Evolutionary conservation across 2,329 filamentous ascomycete species (phyloP).

Genomic region (Fusarium sambucinum): DNA sequence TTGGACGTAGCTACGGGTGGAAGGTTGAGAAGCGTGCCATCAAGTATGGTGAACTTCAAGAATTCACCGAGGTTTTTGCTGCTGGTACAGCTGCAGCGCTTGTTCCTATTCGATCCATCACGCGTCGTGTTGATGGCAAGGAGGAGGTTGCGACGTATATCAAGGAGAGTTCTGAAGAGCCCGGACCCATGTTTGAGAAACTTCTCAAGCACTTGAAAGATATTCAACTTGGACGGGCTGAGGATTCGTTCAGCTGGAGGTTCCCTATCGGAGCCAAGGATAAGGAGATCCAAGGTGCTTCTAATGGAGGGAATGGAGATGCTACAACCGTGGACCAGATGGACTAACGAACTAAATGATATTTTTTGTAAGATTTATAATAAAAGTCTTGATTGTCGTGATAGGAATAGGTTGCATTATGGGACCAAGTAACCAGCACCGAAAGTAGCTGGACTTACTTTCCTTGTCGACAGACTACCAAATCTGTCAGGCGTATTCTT

Average conservation of each 20-base stretch:
- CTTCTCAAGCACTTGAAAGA: constrained; percentile 82
- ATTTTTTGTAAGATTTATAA: not conserved
- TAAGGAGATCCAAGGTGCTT: constrained; percentile 53
- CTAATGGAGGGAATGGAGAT: constrained; percentile 34
- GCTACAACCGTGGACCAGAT: constrained; percentile 52
- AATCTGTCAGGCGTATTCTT: too few species aligned
- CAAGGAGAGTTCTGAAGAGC: constrained; percentile 69
- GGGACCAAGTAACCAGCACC: too few species aligned
- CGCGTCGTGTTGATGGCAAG: constrained; percentile 64
- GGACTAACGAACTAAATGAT: constrained; percentile 38
- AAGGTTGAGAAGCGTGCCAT: constrained; percentile 81
- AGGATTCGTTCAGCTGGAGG: constrained; percentile 83
- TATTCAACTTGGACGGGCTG: constrained; percentile 83
- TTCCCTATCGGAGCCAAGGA: constrained; percentile 61
- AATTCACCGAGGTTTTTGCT: constrained; percentile 81
- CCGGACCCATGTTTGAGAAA: constrained; percentile 78
- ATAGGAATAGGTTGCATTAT: not conserved
- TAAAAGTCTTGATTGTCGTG: not conserved
- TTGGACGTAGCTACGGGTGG: constrained; percentile 85
- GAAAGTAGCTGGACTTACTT: too few species aligned
- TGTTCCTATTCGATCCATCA: constrained; percentile 93
- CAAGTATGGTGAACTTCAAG: constrained; percentile 68
- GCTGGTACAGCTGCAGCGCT: constrained; percentile 92
- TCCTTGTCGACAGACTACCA: too few species aligned
- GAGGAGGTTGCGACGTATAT: constrained; percentile 69